Base-by-base conservation (phyloP, 2,329 filamentous ascomycete species). In the Hortaea sp. region DNA sequence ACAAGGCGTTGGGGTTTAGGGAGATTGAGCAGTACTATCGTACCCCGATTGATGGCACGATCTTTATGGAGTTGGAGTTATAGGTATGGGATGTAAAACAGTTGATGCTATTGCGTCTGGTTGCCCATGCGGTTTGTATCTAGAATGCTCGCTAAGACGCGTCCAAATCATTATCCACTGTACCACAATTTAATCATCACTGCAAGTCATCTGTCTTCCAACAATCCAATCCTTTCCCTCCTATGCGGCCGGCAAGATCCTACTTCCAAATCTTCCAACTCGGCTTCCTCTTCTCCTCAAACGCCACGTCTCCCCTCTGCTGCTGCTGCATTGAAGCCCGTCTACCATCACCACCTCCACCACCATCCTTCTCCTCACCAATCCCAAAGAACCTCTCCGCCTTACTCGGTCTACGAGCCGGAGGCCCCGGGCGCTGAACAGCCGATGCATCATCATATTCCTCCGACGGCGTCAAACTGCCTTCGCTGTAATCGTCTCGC, bases 1-100 rank as follows among this genome's bases (percentile, higher is more conserved):
- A 81, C 62, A 57, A 57, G 42, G 58, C 57, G 4, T 57, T 69
- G 49, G 76, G 78, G 1, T 81, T 81, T 59, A 61, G 63, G 50
- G 69, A 74, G 52, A 69, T 71, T 35, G 64, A 66, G 37, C 58
- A 66, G 27, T 81, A 81, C 55, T 80, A 81, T 59, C 68, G 76
- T 10, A 79, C 72, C 31, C 75, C 75, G 5, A 53, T 78, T 32
- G 64, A 72, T 43, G 70, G 68, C 29, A 78, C 76, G 5, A 62
- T 73, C 11, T 81, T 78, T 55, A 63, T 80, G 55, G 66, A 62
- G 29, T 53, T 71, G 46, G 29, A 6, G 37, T 39, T 49, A 35
- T 35, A 20, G 20, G 20, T 20, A 20, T 20, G 20, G 20, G 20
- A 20, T 20, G 20, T 20, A 20, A 20, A 20, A 20, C 20, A 20